phyloP scores from a whole-genome alignment of 371 early-diverging fungal species.

The Apophysomyces variabilis region DNA sequence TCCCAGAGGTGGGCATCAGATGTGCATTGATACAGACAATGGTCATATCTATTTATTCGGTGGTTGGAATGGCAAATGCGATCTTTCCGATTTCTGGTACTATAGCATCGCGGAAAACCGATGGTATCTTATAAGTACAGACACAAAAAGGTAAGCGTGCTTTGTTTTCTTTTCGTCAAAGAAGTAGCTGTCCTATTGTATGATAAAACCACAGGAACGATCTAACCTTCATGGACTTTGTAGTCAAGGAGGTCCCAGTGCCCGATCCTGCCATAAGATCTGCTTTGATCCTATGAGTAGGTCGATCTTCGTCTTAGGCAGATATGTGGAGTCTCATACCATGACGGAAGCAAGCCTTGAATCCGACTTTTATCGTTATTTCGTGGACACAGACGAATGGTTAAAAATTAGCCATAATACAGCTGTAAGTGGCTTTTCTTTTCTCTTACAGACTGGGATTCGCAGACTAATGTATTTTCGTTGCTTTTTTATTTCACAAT shows the following conservation, averaged over 20 bases:
- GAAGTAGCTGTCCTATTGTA: too few species aligned
- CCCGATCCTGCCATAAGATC: slow-evolving; percentile 93
- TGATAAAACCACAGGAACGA: too few species aligned
- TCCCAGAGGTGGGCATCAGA: slow-evolving; percentile 95
- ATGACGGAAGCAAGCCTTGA: slow-evolving; percentile 66
- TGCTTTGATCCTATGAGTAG: slow-evolving; percentile 79
- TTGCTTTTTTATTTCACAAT: too few species aligned
- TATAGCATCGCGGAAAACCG: slow-evolving; percentile 59
- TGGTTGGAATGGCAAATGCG: slow-evolving; percentile 93
- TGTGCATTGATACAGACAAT: slow-evolving; percentile 84
- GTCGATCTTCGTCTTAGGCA: slow-evolving; percentile 84
- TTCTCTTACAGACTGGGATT: neutral
- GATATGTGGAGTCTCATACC: slow-evolving; percentile 80
- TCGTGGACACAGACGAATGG: slow-evolving; percentile 74
- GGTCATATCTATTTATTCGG: slow-evolving; percentile 90
- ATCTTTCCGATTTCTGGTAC: slow-evolving; percentile 93
- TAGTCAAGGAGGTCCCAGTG: slow-evolving; percentile 86
- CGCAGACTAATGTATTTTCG: neutral
- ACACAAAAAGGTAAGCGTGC: slow-evolving; percentile 55
- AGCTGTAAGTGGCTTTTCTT: slow-evolving; percentile 41
- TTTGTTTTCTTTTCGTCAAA: too few species aligned
- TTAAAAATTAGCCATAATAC: slow-evolving; percentile 76
- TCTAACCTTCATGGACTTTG: too few species aligned
- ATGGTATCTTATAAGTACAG: slow-evolving; percentile 79
- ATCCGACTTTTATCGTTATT: slow-evolving; percentile 89